Conservation (phyloP, 1,139 yeast genomes). For the Lodderomyces metapsilosis region DNA sequence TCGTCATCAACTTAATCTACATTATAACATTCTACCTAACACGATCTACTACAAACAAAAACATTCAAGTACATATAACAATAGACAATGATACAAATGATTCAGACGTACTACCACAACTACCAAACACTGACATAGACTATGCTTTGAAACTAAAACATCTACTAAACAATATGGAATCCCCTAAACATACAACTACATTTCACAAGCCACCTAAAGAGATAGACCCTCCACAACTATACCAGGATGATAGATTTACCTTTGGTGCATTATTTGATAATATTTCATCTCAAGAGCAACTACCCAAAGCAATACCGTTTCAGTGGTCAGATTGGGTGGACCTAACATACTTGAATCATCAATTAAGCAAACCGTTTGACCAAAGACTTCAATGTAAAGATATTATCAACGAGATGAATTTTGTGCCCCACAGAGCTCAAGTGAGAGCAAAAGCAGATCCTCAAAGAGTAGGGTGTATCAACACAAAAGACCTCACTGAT, state of each 20-base stretch:
- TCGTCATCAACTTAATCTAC: slow-evolving; percentile 7
- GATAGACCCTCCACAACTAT: too few species aligned
- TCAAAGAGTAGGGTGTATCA: slow-evolving; percentile 16
- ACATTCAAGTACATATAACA: slow-evolving; percentile 5
- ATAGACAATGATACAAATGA: too few species aligned
- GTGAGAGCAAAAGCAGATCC: slow-evolving; percentile 4
- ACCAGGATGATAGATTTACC: slow-evolving; percentile 11
- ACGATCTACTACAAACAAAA: neutral
- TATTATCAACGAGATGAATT: slow-evolving; percentile 7
- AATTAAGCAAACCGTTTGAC: slow-evolving; percentile 23
- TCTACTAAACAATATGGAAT: slow-evolving; percentile 6
- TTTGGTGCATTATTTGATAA: slow-evolving; percentile 9
- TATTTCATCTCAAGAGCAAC: neutral
- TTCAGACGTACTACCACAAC: slow-evolving; percentile 7
- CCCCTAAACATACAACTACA: slow-evolving; percentile 6
- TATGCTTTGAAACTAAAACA: slow-evolving; percentile 9
- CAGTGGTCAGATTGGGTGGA: slow-evolving; percentile 29
- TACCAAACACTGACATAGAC: slow-evolving; percentile 10
- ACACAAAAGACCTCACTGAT: slow-evolving; percentile 17
- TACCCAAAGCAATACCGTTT: slow-evolving; percentile 27
- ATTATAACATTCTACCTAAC: slow-evolving; percentile 5
- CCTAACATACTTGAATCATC: slow-evolving; percentile 34
- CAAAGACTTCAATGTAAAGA: slow-evolving; percentile 21
- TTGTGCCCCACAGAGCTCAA: slow-evolving; percentile 2
- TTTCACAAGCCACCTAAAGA: neutral